These are phyloP conservation scores for Platismatia glauca DNA, from an alignment of 495 filamentous ascomycete genomes.

Conservation along the genomic window DNA sequence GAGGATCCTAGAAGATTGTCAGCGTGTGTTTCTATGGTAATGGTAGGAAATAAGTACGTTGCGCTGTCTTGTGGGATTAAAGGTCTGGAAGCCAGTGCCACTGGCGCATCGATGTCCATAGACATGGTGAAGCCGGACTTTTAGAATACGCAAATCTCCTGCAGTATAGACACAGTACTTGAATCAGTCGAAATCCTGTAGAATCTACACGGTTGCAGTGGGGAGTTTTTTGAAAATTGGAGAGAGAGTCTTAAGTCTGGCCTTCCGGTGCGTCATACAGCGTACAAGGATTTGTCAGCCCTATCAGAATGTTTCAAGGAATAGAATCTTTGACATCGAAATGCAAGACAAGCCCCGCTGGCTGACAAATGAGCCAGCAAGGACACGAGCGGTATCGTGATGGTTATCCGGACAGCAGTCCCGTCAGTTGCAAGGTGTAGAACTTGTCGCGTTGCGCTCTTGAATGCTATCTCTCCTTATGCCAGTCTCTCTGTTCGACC, in stretches of 20 bases:
- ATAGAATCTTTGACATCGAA: no score
- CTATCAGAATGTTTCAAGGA: background rate
- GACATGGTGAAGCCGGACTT: conserved; percentile 36
- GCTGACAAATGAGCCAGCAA: background rate
- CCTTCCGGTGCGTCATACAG: conserved; percentile 4
- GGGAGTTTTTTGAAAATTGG: background rate
- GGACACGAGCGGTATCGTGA: background rate
- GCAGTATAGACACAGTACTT: background rate
- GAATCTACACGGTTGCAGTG: background rate
- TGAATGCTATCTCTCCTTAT: conserved; percentile 14
- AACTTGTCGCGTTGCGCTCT: conserved; percentile 16
- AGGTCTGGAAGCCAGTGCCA: conserved; percentile 44
- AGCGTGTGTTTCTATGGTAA: conserved; percentile 11
- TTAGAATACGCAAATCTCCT: background rate
- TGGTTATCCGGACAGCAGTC: background rate
- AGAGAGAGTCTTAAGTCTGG: no score
- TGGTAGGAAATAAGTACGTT: conserved; percentile 44
- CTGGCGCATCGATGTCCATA: conserved; percentile 63
- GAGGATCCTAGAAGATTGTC: conserved; percentile 54
- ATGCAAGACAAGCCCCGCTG: background rate
- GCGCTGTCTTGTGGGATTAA: conserved; percentile 42
- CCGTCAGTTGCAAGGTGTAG: conserved; percentile 8
- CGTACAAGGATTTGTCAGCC: conserved; percentile 12
- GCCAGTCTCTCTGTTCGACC: conserved; percentile 10
- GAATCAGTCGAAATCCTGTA: background rate